phyloP scores from a whole-genome alignment of 257 asterid species.

The Forsythia viridissima region DNA sequence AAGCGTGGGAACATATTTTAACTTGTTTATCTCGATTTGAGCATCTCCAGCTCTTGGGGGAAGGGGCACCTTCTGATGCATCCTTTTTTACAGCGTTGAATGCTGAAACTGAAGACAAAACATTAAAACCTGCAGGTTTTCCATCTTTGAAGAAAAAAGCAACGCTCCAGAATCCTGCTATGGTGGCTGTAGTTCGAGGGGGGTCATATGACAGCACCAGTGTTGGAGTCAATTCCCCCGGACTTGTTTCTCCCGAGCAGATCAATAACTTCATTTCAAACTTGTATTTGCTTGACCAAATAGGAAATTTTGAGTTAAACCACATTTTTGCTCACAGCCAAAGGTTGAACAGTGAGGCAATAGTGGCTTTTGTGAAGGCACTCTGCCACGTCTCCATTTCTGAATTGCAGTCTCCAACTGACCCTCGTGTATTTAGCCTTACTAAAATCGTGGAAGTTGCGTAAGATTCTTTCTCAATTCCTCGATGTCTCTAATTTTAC shows the following conservation, averaged over 20 bases:
- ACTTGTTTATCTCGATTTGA: constrained; percentile 98
- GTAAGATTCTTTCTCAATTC: constrained; percentile 75
- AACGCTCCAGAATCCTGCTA: constrained; percentile 89
- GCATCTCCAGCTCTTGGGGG: constrained; percentile 95
- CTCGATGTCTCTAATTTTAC: constrained; percentile 13
- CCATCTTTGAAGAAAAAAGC: constrained; percentile 86
- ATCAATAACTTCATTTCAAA: constrained; percentile 84
- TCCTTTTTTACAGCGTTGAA: constrained; percentile 68
- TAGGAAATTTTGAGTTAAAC: constrained; percentile 90
- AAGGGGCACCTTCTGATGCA: constrained; percentile 96
- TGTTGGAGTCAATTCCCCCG: constrained; percentile 58
- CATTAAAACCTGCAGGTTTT: constrained; percentile 46
- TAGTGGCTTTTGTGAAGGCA: constrained; percentile 87
- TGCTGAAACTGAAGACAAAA: constrained; percentile 65
- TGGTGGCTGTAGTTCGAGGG: constrained; percentile 97
- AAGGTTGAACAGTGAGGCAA: constrained; percentile 95
- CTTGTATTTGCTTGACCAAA: constrained; percentile 93
- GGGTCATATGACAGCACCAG: constrained; percentile 96
- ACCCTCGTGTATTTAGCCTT: constrained; percentile 98
- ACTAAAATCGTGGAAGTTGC: constrained; percentile 99
- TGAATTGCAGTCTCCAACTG: constrained; percentile 98
- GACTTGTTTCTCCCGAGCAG: constrained; percentile 91
- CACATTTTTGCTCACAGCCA: constrained; percentile 99
- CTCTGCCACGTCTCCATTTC: constrained; percentile 97
- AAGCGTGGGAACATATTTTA: constrained; percentile 97